Percentiles rank a stretch among this genome's conserved stretches.
phyloP scores from a whole-genome alignment of 495 filamentous ascomycete species.

The Daldinia caldariorum region DNA sequence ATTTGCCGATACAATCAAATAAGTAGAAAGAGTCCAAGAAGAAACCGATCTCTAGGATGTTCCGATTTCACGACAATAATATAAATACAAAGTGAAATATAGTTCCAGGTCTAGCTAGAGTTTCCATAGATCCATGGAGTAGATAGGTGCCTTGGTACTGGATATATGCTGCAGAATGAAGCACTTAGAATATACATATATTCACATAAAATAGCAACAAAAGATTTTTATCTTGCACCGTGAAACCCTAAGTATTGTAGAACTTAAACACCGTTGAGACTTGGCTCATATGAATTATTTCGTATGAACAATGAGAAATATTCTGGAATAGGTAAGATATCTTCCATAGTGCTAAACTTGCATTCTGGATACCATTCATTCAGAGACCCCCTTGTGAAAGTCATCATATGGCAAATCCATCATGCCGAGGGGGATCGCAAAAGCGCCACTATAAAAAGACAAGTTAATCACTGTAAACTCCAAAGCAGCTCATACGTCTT shows the following conservation, averaged over 20 bases:
- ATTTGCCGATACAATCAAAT: neutral
- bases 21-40: neutral
- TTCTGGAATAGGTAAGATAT: conserved; percentile 15
- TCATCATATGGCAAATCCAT: conserved; percentile 72
- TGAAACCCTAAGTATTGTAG: too few species aligned
- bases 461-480: conserved; percentile 10
- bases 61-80: conserved; percentile 11
- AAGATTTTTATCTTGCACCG: neutral
- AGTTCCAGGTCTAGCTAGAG: conserved; percentile 5
- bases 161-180: neutral
- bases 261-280: conserved; percentile 2
- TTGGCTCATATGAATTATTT: neutral
- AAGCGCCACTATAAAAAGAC: conserved; percentile 66
- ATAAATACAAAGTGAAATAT: neutral
- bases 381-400: neutral
- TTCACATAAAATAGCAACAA: conserved; percentile 3
- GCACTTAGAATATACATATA: neutral
- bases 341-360: neutral
- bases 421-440: conserved; percentile 72
- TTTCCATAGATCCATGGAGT: neutral
- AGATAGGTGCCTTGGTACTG: neutral
- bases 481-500: neutral
- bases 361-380: neutral
- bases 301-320: conserved; percentile 16
- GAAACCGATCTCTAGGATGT: conserved; percentile 11